Evolutionary conservation across 306 rosid genomes (phyloP).

Genomic region (Clitoria ternatea): DNA sequence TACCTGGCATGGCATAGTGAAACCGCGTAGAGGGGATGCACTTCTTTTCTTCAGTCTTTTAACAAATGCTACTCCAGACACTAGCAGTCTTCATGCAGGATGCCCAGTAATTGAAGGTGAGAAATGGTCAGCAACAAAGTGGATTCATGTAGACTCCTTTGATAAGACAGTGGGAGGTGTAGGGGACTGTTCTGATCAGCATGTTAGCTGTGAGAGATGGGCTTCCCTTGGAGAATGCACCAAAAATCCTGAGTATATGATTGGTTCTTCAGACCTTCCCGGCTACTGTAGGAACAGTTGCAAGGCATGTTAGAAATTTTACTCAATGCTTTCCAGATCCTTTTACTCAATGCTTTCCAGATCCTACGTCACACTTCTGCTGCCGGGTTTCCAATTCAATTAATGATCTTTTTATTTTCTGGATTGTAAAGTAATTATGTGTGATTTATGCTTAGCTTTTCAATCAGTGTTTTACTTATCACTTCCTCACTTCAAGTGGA

Average conservation of each 20-base stretch:
- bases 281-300: constrained; percentile 94
- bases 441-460: neutral
- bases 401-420: neutral
- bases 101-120: constrained; percentile 98
- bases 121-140: constrained; percentile 99
- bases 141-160: constrained; percentile 92
- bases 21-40: constrained; percentile 94
- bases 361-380: constrained; percentile 2
- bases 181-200: constrained; percentile 62
- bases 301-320: constrained; percentile 56
- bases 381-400: constrained; percentile 7
- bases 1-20: constrained; percentile 43
- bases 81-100: constrained; percentile 86
- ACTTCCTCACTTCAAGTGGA: neutral
- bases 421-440: constrained; percentile 21
- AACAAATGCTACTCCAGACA: constrained; percentile 73
- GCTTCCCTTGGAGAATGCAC: constrained; percentile 94
- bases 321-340: constrained; percentile 17
- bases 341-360: constrained; percentile 12
- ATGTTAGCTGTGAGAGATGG: constrained; percentile 90
- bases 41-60: constrained; percentile 93
- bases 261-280: constrained; percentile 79
- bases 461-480: neutral
- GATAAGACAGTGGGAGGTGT: constrained; percentile 53
- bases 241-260: constrained; percentile 79